Conservation (phyloP, 116 monocot species). For the Papilionanthe hybrid region DNA sequence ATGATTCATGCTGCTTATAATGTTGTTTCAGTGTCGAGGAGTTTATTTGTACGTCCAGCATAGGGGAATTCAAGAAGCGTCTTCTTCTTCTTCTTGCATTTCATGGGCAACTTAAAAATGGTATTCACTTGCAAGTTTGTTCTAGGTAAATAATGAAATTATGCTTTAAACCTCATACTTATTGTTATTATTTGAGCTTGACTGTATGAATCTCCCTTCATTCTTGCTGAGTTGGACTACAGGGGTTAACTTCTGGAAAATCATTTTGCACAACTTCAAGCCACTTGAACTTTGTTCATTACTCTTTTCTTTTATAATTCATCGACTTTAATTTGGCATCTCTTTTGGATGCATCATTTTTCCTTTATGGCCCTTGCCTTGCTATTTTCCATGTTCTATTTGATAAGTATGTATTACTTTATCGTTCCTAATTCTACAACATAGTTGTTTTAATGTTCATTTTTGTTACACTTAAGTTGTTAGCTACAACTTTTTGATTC, state of each 20-base stretch:
- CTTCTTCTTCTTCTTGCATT: slow-evolving; percentile 79
- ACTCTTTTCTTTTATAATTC: not conserved
- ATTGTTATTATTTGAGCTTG: not conserved
- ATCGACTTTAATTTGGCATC: not conserved
- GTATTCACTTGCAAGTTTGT: slow-evolving; percentile 32
- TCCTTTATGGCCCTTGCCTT: too few species aligned
- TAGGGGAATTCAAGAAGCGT: slow-evolving; percentile 82
- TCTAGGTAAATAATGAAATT: slow-evolving; percentile 40
- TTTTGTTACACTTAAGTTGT: too few species aligned
- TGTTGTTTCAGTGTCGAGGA: slow-evolving; percentile 62
- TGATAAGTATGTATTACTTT: too few species aligned
- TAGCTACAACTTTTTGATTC: not conserved
- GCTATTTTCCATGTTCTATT: too few species aligned
- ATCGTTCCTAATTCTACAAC: not conserved
- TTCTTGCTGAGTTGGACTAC: not conserved
- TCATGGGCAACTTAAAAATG: slow-evolving; percentile 58
- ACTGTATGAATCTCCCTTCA: not conserved
- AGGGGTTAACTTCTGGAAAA: not conserved
- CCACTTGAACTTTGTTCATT: not conserved
- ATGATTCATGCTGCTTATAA: slow-evolving; percentile 6
- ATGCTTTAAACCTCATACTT: not conserved
- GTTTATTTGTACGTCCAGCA: slow-evolving; percentile 59
- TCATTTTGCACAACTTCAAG: not conserved
- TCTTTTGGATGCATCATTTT: not conserved
- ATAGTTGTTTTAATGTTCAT: not conserved